phyloP scores from a whole-genome alignment of 2,329 filamentous ascomycete genomes.

The Acarospora socialis region DNA sequence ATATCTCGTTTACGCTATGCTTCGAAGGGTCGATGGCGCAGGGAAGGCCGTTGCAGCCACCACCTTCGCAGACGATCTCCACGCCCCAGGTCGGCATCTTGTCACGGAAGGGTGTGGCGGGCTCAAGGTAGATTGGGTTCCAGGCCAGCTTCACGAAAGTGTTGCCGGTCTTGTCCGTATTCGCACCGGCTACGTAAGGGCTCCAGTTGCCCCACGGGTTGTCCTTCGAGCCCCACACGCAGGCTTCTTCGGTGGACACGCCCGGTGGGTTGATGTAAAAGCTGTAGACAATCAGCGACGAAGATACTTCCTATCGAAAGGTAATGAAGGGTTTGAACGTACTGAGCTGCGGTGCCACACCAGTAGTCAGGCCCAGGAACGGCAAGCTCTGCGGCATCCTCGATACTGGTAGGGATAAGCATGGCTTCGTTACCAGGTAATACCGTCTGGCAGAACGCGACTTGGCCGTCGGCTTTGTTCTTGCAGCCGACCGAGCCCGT shows the following conservation, averaged over 20 bases:
- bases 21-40: constrained; percentile 53
- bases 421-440: constrained; percentile 68
- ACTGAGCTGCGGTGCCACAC: constrained; percentile 61
- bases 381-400: constrained; percentile 44
- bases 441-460: constrained; percentile 68
- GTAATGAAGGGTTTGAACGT: too few species aligned
- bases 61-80: constrained; percentile 53
- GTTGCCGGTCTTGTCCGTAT: constrained; percentile 47
- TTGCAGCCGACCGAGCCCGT: constrained; percentile 49
- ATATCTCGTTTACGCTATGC: constrained; percentile 43
- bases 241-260: constrained; percentile 43
- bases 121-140: constrained; percentile 58
- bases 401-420: constrained; percentile 63
- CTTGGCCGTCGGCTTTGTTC: constrained; percentile 48
- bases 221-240: constrained; percentile 53
- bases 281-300: constrained; percentile 25
- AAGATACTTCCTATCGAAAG: not conserved
- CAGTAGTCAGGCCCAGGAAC: constrained; percentile 59
- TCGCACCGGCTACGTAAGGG: constrained; percentile 62
- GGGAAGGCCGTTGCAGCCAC: constrained; percentile 56
- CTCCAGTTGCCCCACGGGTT: constrained; percentile 61
- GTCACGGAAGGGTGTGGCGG: constrained; percentile 37
- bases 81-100: constrained; percentile 52
- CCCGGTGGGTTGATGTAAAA: constrained; percentile 71
- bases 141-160: constrained; percentile 64